A percentile compares a stretch with the other conserved stretches of the same genome.
phyloP scores from a whole-genome alignment of 2,329 filamentous ascomycete genomes.

The Alternaria metachromatica region DNA sequence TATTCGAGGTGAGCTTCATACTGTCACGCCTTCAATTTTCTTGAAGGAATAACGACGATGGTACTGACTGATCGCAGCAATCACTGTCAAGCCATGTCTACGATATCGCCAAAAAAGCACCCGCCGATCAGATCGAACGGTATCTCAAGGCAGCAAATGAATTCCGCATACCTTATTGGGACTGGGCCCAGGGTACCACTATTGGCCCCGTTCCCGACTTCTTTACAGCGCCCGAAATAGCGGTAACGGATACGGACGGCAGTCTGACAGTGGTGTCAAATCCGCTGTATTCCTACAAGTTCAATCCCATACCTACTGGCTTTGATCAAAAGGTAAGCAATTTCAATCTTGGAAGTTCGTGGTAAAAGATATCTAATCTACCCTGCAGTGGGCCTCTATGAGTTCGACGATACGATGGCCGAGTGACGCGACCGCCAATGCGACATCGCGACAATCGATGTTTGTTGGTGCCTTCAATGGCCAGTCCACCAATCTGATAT shows the following conservation, averaged over 20 bases:
- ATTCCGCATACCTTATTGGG: conserved; percentile 47
- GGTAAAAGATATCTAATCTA: background rate
- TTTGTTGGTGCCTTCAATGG: conserved; percentile 20
- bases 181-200: conserved; percentile 37
- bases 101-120: conserved; percentile 23
- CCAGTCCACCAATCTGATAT: conserved; percentile 48
- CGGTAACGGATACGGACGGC: conserved; percentile 27
- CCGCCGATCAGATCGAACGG: conserved; percentile 20
- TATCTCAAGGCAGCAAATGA: conserved; percentile 35
- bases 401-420: conserved; percentile 45
- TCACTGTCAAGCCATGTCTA: conserved; percentile 33
- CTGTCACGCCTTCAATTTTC: no score
- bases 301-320: conserved; percentile 30
- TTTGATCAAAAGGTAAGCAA: conserved; percentile 32
- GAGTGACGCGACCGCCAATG: conserved; percentile 20
- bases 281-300: conserved; percentile 38
- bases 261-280: conserved; percentile 27
- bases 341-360: no score
- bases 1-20: conserved; percentile 60
- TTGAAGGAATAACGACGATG: no score
- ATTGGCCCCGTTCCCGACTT: conserved; percentile 33
- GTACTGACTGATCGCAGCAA: conserved; percentile 30
- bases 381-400: conserved; percentile 27
- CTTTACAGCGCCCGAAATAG: conserved; percentile 24
- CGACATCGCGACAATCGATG: conserved; percentile 22